A percentile compares a stretch with the other conserved stretches of the same genome.
These are phyloP conservation scores for Glycine soja DNA, from an alignment of 306 rosid genomes.

Conservation along the genomic window DNA sequence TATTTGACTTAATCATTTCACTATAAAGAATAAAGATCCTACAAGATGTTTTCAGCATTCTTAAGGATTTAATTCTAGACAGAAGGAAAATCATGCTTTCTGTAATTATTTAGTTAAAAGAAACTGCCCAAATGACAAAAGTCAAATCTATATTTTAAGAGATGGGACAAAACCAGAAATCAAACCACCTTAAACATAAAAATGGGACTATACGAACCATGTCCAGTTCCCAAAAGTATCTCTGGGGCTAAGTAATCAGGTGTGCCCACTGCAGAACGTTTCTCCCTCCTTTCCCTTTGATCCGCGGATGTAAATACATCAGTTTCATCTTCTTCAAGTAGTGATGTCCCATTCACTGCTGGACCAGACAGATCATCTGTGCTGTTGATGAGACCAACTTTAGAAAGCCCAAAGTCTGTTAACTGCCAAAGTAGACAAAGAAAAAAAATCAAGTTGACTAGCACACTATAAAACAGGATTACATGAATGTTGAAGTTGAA, in stretches of 20 bases:
- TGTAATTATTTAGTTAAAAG: background rate
- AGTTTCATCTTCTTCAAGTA: constrained; percentile 81
- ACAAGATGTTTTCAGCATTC: constrained; percentile 30
- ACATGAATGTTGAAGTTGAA: background rate
- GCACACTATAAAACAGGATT: background rate
- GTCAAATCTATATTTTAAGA: constrained; percentile 35
- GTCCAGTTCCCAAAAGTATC: constrained; percentile 99
- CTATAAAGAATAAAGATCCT: constrained; percentile 1
- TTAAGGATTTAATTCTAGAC: constrained; percentile 8
- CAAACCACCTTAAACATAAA: constrained; percentile 65
- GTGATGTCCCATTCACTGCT: constrained; percentile 82
- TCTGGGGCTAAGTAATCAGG: constrained; percentile 99
- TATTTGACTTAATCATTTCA: constrained; percentile 28
- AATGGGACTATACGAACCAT: constrained; percentile 82
- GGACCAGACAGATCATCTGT: constrained; percentile 98
- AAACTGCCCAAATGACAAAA: constrained; percentile 26
- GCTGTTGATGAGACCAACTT: constrained; percentile 99
- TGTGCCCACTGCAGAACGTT: constrained; percentile 98
- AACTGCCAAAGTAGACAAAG: constrained; percentile 61
- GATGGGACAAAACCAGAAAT: constrained; percentile 48
- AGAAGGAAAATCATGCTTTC: constrained; percentile 23
- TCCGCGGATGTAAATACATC: constrained; percentile 68
- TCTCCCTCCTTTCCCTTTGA: constrained; percentile 84
- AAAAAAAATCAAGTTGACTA: constrained; percentile 28
- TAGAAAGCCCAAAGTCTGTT: constrained; percentile 98